phyloP scores from a whole-genome alignment of 805 yeast genomes.

The Lipomyces chichibuensis region DNA sequence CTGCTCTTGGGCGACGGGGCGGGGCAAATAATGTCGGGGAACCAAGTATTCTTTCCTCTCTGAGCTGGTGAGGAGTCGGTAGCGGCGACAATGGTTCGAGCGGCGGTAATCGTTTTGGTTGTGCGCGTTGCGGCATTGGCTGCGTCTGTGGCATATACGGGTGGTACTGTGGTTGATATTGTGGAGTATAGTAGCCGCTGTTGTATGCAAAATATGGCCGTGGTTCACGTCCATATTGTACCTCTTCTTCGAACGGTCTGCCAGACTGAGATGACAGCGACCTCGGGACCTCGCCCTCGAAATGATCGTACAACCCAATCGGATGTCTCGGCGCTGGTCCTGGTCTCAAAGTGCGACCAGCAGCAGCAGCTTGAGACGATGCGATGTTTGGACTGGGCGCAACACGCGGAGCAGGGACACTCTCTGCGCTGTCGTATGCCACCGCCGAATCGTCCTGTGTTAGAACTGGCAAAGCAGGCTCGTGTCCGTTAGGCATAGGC shows the following conservation, averaged over 20 bases:
- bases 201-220: constrained; percentile 3
- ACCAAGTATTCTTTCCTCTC: constrained; percentile 19
- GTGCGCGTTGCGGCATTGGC: constrained; percentile 7
- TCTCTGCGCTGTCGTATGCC: constrained; percentile 10
- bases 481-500: constrained; percentile 5
- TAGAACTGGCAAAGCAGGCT: not conserved
- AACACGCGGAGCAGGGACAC: not conserved
- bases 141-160: not conserved
- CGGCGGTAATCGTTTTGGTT: constrained; percentile 20
- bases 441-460: constrained; percentile 15
- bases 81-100: constrained; percentile 31
- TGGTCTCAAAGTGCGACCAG: not conserved
- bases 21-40: constrained; percentile 34
- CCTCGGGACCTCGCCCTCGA: constrained; percentile 9
- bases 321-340: not conserved
- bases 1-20: constrained; percentile 9
- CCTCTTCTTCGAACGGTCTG: not conserved
- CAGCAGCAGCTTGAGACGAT: not conserved
- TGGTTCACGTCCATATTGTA: not conserved
- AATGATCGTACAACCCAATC: not conserved
- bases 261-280: constrained; percentile 14
- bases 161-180: not conserved
- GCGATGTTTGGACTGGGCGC: not conserved
- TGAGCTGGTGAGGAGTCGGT: constrained; percentile 34
- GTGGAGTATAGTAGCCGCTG: not conserved